These are phyloP conservation scores for Leccinum uliginosum DNA, from an alignment of 768 basidiomycete genomes.

Conservation along the genomic window DNA sequence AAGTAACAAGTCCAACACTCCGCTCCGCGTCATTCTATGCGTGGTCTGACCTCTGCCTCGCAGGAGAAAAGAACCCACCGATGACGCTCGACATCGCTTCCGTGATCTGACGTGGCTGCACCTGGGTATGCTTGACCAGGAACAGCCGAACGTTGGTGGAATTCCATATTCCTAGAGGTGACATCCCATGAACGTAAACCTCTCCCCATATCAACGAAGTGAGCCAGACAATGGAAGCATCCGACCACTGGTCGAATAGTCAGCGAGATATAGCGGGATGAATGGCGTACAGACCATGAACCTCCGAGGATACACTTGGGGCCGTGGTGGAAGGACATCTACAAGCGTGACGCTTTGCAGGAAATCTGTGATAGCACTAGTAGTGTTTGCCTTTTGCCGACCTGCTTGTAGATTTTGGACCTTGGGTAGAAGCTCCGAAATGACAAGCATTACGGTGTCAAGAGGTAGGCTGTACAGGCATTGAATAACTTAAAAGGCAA, in stretches of 20 bases:
- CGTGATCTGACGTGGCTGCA: slow-evolving; percentile 64
- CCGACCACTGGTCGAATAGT: slow-evolving; percentile 67
- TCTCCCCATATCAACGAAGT: slow-evolving; percentile 95
- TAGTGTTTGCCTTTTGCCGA: slow-evolving; percentile 56
- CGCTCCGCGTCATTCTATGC: slow-evolving; percentile 9
- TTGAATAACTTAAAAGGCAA: slow-evolving; percentile 5
- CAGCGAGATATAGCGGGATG: not conserved
- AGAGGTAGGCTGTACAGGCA: slow-evolving; percentile 64
- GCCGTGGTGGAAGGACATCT: slow-evolving; percentile 69
- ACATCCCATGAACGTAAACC: slow-evolving; percentile 86
- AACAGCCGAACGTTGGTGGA: slow-evolving; percentile 86
- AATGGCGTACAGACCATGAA: slow-evolving; percentile 58
- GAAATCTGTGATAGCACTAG: slow-evolving; percentile 69
- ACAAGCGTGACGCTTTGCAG: slow-evolving; percentile 64
- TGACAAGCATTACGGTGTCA: slow-evolving; percentile 81
- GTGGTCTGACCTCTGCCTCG: slow-evolving; percentile 27
- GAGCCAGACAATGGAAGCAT: slow-evolving; percentile 87
- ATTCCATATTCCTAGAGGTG: slow-evolving; percentile 86
- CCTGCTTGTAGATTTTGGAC: slow-evolving; percentile 76
- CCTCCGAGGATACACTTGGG: slow-evolving; percentile 60
- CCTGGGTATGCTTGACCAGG: slow-evolving; percentile 82
- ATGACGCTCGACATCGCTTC: slow-evolving; percentile 80
- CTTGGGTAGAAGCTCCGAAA: slow-evolving; percentile 83
- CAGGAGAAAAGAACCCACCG: slow-evolving; percentile 63
- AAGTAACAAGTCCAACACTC: not conserved